Evolutionary conservation across 768 basidiomycete genomes (phyloP), one percentile per base, ranked within the genome.

Genomic region (Suillus fuscotomentosus): DNA sequence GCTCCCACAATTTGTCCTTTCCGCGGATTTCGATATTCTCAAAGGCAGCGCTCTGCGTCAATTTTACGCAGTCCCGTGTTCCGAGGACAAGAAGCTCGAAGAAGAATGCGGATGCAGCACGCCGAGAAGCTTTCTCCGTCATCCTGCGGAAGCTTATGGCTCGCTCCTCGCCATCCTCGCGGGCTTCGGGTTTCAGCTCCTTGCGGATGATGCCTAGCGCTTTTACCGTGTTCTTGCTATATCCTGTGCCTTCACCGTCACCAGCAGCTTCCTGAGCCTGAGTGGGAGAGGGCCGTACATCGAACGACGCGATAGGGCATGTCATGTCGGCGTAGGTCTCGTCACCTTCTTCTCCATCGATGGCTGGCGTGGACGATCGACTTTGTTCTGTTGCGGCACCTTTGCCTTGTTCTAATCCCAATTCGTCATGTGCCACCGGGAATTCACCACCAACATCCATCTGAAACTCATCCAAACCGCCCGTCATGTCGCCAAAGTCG

Each of bases 41-140:
- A 71, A 94, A 97, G 0, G 94, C 80, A 9, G 80, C 80, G 6
- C 73, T 70, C 74, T 99, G 97, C 8, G 86, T 78, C 51, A 99
- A 77, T 69, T 91, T 87, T 69, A 99, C 81, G 72, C 92, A 95
- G 75, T 98, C 96, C 41, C 93, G 89, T 5, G 97, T 98, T 11
- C 94, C 90, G 1, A 99, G 86, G 2, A 99, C 94, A 36, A 99
- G 88, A 41, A 98, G 78, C 76, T 99, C 97, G 73, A 99, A 99
- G 83, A 99, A 99, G 82, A 99, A 98, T 2, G 94, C 89, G 1
- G 97, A 88, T 1, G 97, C 95, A 14, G 95, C 97, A 48, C 94
- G 88, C 55, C 93, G 89, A 11, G 94, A 91, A 14, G 95, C 94
- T 82, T 93, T 93, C 68, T 91, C 83, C 15, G 93, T 83, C 80